These are phyloP conservation scores for Diaporthe caulivora DNA, from an alignment of 2,329 filamentous ascomycete species.

Conservation along the genomic window DNA sequence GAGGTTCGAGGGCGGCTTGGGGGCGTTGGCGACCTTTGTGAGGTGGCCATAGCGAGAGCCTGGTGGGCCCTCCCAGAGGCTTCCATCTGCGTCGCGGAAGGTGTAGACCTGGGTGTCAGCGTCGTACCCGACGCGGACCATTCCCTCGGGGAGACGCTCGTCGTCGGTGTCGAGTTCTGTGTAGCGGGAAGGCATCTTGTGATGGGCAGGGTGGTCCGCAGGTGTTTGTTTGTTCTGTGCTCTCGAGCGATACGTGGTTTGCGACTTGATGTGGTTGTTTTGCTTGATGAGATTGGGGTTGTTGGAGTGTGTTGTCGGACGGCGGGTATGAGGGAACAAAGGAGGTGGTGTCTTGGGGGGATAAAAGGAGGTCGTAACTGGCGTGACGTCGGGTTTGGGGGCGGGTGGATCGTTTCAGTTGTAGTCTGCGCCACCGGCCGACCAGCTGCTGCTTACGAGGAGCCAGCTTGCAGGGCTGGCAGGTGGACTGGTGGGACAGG, in stretches of 20 bases:
- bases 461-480: not conserved
- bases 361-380: constrained; percentile 13
- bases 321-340: not conserved
- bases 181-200: constrained; percentile 40
- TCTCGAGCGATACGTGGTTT: not conserved
- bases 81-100: constrained; percentile 57
- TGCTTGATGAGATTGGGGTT: constrained; percentile 1
- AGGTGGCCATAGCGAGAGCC: constrained; percentile 61
- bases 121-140: constrained; percentile 63
- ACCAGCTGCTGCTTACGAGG: not conserved
- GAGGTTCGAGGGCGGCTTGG: constrained; percentile 37
- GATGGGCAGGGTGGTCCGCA: not conserved
- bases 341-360: not conserved
- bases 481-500: constrained; percentile 2
- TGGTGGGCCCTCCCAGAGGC: constrained; percentile 58
- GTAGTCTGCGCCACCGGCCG: constrained; percentile 25
- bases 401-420: constrained; percentile 26
- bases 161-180: constrained; percentile 49
- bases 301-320: not conserved
- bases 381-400: constrained; percentile 16
- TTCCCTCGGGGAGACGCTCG: constrained; percentile 61
- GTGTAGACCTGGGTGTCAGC: constrained; percentile 62
- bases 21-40: constrained; percentile 52
- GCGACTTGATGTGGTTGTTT: not conserved
- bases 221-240: not conserved